Evolutionary conservation across 2,329 filamentous ascomycete species (phyloP).

Genomic region (Didymella exigua): DNA sequence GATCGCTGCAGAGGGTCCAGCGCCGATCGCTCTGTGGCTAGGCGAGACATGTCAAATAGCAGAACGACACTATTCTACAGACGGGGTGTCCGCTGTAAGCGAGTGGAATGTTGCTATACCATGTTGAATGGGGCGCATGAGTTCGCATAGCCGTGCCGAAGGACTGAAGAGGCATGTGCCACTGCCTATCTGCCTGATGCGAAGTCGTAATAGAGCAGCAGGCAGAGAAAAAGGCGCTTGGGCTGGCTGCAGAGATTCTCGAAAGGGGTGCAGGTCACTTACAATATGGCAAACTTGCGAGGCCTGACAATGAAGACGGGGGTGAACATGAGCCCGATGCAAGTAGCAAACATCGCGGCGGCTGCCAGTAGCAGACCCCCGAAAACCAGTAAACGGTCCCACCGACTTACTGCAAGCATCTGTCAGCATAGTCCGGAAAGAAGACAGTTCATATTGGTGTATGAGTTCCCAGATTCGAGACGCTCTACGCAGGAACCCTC

Average conservation of each 20-base stretch:
- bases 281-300: slow-evolving; percentile 96
- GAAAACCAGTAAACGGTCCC: slow-evolving; percentile 94
- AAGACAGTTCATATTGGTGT: slow-evolving; percentile 38
- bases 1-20: slow-evolving; percentile 46
- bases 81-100: slow-evolving; percentile 1
- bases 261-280: slow-evolving; percentile 60
- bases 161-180: slow-evolving; percentile 34
- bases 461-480: slow-evolving; percentile 43
- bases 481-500: slow-evolving; percentile 52
- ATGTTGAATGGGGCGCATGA: slow-evolving; percentile 27
- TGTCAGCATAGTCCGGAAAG: slow-evolving; percentile 40
- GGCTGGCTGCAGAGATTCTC: slow-evolving; percentile 19
- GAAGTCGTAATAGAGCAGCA: slow-evolving; percentile 20
- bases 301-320: slow-evolving; percentile 74
- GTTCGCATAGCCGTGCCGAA: slow-evolving; percentile 40
- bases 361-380: slow-evolving; percentile 55
- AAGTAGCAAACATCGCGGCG: slow-evolving; percentile 88
- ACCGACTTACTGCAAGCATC: slow-evolving; percentile 78
- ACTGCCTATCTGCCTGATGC: slow-evolving; percentile 32
- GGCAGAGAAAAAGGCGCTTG: slow-evolving; percentile 26
- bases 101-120: slow-evolving; percentile 17
- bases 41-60: slow-evolving; percentile 35
- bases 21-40: slow-evolving; percentile 45
- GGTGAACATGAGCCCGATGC: slow-evolving; percentile 83
- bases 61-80: background rate